phyloP scores from a whole-genome alignment of 1,139 yeast genomes.

The Hanseniaspora uvarum region DNA sequence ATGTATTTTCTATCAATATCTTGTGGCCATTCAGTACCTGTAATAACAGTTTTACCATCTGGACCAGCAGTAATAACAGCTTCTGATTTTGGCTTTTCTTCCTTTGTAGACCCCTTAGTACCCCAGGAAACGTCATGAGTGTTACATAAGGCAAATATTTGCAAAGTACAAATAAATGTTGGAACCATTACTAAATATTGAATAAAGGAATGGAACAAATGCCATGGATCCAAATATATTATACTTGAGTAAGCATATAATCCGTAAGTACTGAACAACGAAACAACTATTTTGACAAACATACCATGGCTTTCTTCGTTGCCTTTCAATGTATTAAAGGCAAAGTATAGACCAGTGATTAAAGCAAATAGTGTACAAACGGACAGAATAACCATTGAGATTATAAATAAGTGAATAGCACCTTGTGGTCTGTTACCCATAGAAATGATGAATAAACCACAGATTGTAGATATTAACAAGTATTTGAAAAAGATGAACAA shows the following conservation, averaged over 20 bases:
- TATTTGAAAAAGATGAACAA: constrained; percentile 78
- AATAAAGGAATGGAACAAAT: constrained; percentile 66
- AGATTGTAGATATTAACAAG: constrained; percentile 64
- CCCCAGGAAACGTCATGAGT: constrained; percentile 98
- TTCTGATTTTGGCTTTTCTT: constrained; percentile 53
- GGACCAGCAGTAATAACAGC: constrained; percentile 49
- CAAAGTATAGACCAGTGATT: constrained; percentile 72
- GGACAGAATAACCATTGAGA: constrained; percentile 60
- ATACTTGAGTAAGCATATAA: constrained; percentile 69
- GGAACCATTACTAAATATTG: constrained; percentile 85
- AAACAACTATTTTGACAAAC: constrained; percentile 72
- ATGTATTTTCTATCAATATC: constrained; percentile 50
- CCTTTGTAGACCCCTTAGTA: constrained; percentile 82
- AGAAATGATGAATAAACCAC: constrained; percentile 78
- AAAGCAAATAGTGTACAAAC: constrained; percentile 75
- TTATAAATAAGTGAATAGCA: constrained; percentile 62
- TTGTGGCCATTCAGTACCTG: constrained; percentile 71
- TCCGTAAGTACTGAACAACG: constrained; percentile 86
- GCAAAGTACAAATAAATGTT: constrained; percentile 82
- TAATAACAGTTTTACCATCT: constrained; percentile 51
- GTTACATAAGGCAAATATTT: constrained; percentile 88
- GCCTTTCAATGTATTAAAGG: constrained; percentile 44
- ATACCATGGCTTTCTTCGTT: constrained; percentile 36
- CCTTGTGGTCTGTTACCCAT: constrained; percentile 96
- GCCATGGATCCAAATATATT: constrained; percentile 90